These are phyloP conservation scores for Rhynchosporium graminicola DNA, from an alignment of 2,329 filamentous ascomycete genomes.

Conservation along the genomic window DNA sequence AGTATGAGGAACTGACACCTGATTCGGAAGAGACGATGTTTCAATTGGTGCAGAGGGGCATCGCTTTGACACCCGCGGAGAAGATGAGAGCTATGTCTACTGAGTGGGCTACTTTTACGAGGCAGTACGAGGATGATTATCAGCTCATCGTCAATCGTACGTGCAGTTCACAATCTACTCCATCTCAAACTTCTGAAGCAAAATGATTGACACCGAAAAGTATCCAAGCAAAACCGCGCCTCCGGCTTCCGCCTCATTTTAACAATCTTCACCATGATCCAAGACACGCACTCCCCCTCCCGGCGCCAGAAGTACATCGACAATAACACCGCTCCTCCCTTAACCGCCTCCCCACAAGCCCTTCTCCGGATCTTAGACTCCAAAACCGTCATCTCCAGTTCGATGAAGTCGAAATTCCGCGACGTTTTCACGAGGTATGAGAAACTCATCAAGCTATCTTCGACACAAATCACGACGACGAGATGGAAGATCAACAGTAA, in stretches of 20 bases:
- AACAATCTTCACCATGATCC: conserved; percentile 42
- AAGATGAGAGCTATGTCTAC: conserved; percentile 49
- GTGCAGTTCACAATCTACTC: conserved; percentile 17
- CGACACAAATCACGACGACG: conserved; percentile 31
- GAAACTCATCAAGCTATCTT: conserved; percentile 34
- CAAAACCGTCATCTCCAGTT: conserved; percentile 34
- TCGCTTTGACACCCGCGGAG: conserved; percentile 48
- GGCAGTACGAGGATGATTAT: conserved; percentile 47
- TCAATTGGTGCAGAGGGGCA: conserved; percentile 48
- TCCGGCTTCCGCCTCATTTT: conserved; percentile 41
- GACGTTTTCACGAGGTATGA: too few relatives aligned
- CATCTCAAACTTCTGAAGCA: too few relatives aligned
- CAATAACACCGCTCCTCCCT: conserved; percentile 30
- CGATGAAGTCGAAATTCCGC: conserved; percentile 36
- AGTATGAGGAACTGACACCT: conserved; percentile 44
- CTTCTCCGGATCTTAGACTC: conserved; percentile 40
- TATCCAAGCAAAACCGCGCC: conserved; percentile 40
- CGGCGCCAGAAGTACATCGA: conserved; percentile 10
- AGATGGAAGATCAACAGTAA: conserved; percentile 33
- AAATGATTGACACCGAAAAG: conserved; percentile 27
- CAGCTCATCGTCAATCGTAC: conserved; percentile 42
- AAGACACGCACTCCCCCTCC: conserved; percentile 31
- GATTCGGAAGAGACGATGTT: conserved; percentile 51
- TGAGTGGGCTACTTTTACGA: conserved; percentile 48
- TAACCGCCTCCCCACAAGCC: conserved; percentile 38